Percentiles rank a stretch among this genome's conserved stretches.
Evolutionary conservation across 805 yeast genomes (phyloP).

Genomic region (Candida adriatica): DNA sequence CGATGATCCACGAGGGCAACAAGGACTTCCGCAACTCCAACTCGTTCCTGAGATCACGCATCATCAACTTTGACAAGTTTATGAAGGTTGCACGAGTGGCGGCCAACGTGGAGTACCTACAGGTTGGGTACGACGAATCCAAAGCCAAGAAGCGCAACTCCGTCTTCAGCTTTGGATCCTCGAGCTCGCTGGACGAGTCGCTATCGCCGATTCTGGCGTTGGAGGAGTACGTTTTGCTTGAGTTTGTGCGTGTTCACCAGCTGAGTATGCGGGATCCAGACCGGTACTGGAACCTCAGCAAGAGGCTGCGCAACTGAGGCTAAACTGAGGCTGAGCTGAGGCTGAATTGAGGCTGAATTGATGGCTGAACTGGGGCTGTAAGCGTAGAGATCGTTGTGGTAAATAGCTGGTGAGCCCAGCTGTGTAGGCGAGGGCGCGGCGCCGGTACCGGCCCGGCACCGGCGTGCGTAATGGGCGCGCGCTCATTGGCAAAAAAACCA

Average conservation of each 20-base stretch:
- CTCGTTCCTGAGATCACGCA: constrained; percentile 36
- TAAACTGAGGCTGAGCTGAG: too few relatives aligned
- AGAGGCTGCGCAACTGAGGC: too few relatives aligned
- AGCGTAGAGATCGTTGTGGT: too few relatives aligned
- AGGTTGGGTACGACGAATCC: constrained; percentile 43
- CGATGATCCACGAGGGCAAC: constrained; percentile 80
- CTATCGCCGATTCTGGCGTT: constrained; percentile 29
- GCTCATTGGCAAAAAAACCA: too few relatives aligned
- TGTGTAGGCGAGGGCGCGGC: too few relatives aligned
- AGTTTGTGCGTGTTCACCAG: constrained; percentile 64
- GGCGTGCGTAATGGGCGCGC: too few relatives aligned
- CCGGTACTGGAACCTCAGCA: constrained; percentile 68
- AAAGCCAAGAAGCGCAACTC: constrained; percentile 22
- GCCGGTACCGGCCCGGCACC: too few relatives aligned
- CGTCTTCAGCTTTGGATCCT: constrained; percentile 18
- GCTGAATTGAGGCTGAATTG: too few relatives aligned
- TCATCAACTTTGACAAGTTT: constrained; percentile 71
- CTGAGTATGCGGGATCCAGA: constrained; percentile 55
- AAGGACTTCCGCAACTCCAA: constrained; percentile 58
- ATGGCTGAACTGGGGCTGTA: too few relatives aligned
- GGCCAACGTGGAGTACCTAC: constrained; percentile 61
- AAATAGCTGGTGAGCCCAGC: too few relatives aligned
- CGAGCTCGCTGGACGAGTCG: constrained; percentile 18
- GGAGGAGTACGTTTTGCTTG: constrained; percentile 52
- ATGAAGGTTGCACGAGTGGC: constrained; percentile 58